Evolutionary conservation across 257 asterid species (phyloP), one percentile per base, ranked within the genome.

Genomic region (Lithospermum erythrorhizon): DNA sequence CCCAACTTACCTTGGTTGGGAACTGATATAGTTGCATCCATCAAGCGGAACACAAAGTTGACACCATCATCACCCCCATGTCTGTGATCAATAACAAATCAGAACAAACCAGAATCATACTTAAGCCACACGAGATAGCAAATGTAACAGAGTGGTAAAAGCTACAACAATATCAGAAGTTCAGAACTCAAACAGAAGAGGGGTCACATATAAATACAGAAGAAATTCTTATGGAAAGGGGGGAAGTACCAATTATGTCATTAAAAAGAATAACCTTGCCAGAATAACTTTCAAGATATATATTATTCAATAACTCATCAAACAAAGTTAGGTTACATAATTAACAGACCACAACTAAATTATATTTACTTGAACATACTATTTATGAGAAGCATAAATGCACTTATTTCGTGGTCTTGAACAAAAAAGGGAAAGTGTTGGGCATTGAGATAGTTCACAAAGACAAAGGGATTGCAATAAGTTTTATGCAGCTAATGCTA

Each of bases 31-130:
- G 89, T 83, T 75, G 91, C 83, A 71, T 93, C 99, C 47, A 97
- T 84, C 82, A 93, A 89, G 72, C 99, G 97, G 73, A 93, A 93
- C 51, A 95, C 91, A 65, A 93, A 93, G 30, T 95, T 89, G 54
- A 89, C 85, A 70, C 96, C 95, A 82, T 89, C 99, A 78, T 86
- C 97, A 62, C 96, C 83, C 58, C 85, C 91, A 74, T 83, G 87
- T 79, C 99, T 93, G 84, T 55, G 67, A 61, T 72, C 61, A 54
- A 41, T 21, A 59, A 71, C 55, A 30, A 59, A 29, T 27, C 48
- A 22, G 30, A 13, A 65, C 10, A 69, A 53, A 65, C 55, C 60
- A 16, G 47, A 65, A 56, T 63, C 21, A 29, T 51, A 18, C 29
- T 61, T 23, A 66, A 37, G 41, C 11, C 58, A 24, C 9, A 37